These are phyloP conservation scores for Boletellus sp. DNA, from an alignment of 768 basidiomycete genomes.

Conservation along the genomic window DNA sequence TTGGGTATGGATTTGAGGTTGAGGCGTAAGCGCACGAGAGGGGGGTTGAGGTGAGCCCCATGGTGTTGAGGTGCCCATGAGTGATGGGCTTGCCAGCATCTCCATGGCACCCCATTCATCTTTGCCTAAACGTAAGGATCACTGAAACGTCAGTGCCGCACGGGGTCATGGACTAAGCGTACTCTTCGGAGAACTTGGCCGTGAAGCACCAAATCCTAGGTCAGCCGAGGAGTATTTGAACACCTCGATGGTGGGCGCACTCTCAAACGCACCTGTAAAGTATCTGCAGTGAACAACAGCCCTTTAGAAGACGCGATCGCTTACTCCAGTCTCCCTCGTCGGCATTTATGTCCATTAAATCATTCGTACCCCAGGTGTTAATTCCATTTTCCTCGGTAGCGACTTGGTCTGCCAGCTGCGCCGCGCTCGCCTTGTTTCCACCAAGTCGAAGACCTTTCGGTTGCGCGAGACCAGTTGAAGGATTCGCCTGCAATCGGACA, in stretches of 20 bases:
- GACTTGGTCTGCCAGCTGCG: constrained; percentile 57
- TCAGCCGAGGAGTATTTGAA: constrained; percentile 24
- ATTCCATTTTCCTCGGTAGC: constrained; percentile 36
- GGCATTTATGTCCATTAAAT: constrained; percentile 91
- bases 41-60: constrained; percentile 19
- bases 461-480: constrained; percentile 31
- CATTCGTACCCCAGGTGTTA: constrained; percentile 69
- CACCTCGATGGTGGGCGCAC: constrained; percentile 35
- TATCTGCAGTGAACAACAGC: not conserved
- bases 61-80: constrained; percentile 1
- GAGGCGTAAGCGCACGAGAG: constrained; percentile 21
- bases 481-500: not conserved
- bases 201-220: constrained; percentile 24
- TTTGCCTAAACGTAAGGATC: not conserved
- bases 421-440: constrained; percentile 45
- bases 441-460: constrained; percentile 71
- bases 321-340: constrained; percentile 94
- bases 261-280: constrained; percentile 74
- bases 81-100: constrained; percentile 1
- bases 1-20: constrained; percentile 8
- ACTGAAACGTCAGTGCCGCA: not conserved
- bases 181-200: constrained; percentile 13
- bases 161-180: not conserved
- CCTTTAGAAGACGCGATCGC: constrained; percentile 25
- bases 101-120: constrained; percentile 25